Evolutionary conservation across 768 basidiomycete genomes (phyloP), one percentile per base, ranked within the genome.

Genomic region (Boletellus ananiceps): DNA sequence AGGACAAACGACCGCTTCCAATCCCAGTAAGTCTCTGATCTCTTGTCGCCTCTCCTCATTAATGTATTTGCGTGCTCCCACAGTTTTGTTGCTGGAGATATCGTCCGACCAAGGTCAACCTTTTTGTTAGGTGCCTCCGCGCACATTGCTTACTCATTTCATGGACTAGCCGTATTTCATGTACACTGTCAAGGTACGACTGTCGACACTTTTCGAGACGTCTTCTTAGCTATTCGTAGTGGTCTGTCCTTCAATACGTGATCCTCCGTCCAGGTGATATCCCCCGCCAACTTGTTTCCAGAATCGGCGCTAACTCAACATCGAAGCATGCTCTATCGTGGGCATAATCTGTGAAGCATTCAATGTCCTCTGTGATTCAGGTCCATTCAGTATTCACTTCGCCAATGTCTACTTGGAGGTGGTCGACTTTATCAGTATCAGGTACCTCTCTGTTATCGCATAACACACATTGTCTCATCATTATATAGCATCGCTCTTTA

Each of bases 171-270:
- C 85, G 2, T 92, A 94, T 69, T 95, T 95, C 64, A 88, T 94
- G 82, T 85, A 91, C 60, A 84, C 88, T 9, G 68, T 91, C 63
- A 91, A 90, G 74, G 90, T 85, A 56, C 6, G 68, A 23, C 16
- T 3, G 5, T 44, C 16, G n/a, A 40, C n/a, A 8, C 33, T 23
- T 40, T 13, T 7, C 12, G 8, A 46, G 12, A 34, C 23, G n/a
- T 16, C 23, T 9, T 16, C n/a, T 44, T 27, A 50, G 32, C 18
- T 19, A 19, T 50, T 37, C 47, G 16, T 43, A 91, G 81, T 94
- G 91, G 89, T 74, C 79, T 35, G 92, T 95, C 7, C 69, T 96
- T 51, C 93, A 96, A 78, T 95, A 93, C 63, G 82, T 88, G 19
- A 79, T 92, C 49, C 70, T 93, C 37, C 76, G 87, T 46, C 82